Evolutionary conservation across 345 rosid genomes (phyloP).

Genomic region (Mallotus nudiflorus): DNA sequence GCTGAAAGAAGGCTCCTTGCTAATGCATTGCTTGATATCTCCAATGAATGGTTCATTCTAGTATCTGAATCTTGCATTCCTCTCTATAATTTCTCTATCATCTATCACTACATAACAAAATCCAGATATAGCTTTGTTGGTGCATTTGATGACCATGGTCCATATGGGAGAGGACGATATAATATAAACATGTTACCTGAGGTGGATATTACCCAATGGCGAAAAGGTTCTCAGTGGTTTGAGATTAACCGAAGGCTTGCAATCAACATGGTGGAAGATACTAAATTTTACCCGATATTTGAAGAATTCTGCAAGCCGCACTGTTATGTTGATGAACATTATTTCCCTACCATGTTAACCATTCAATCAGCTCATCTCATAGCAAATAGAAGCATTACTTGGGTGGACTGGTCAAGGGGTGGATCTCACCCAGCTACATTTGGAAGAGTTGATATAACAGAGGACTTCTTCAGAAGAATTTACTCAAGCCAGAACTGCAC

Average conservation of each 20-base stretch:
- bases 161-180: slow-evolving; percentile 86
- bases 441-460: slow-evolving; percentile 65
- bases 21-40: slow-evolving; percentile 84
- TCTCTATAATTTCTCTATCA: slow-evolving; percentile 65
- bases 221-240: slow-evolving; percentile 97
- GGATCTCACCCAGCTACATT: slow-evolving; percentile 95
- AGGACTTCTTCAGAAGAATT: slow-evolving; percentile 56
- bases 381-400: slow-evolving; percentile 85
- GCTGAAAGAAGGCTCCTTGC: slow-evolving; percentile 92
- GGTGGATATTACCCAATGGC: slow-evolving; percentile 74
- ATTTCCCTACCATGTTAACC: slow-evolving; percentile 92
- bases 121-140: slow-evolving; percentile 79
- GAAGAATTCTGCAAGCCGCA: slow-evolving; percentile 74
- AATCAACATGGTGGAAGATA: slow-evolving; percentile 62
- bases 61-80: slow-evolving; percentile 97
- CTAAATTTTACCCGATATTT: slow-evolving; percentile 61
- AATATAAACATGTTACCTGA: slow-evolving; percentile 70
- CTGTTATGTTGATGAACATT: slow-evolving; percentile 94
- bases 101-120: slow-evolving; percentile 60
- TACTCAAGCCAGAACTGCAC: slow-evolving; percentile 43
- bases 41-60: slow-evolving; percentile 85
- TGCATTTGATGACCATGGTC: slow-evolving; percentile 88
- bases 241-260: slow-evolving; percentile 80
- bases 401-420: slow-evolving; percentile 99
- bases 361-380: slow-evolving; percentile 54